Evolutionary conservation across 2,329 filamentous ascomycete genomes (phyloP).

Genomic region (Xylaria sp.): DNA sequence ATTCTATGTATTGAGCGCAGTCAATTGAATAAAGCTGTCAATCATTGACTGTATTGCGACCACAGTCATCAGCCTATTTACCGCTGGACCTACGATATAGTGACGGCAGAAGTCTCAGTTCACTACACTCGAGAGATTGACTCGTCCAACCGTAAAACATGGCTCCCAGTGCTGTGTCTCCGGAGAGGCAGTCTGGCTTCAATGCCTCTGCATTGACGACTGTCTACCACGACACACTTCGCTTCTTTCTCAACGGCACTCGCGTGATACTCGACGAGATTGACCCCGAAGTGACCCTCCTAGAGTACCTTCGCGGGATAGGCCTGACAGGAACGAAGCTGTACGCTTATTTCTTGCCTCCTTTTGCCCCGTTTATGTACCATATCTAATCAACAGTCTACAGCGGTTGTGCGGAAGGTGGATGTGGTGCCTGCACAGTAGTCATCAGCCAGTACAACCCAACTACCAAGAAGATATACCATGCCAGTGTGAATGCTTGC

Average conservation of each 20-base stretch:
- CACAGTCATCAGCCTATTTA: not conserved
- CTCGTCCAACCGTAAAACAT: slow-evolving; percentile 50
- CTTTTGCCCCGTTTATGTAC: not conserved
- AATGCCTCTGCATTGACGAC: slow-evolving; percentile 70
- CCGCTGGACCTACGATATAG: not conserved
- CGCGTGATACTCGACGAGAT: slow-evolving; percentile 85
- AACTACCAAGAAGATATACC: slow-evolving; percentile 91
- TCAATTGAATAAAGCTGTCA: not conserved
- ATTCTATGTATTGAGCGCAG: not conserved
- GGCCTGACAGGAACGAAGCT: slow-evolving; percentile 96
- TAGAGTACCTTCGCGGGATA: slow-evolving; percentile 93
- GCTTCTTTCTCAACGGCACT: slow-evolving; percentile 95
- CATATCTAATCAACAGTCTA: slow-evolving; percentile 18
- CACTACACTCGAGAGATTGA: not conserved
- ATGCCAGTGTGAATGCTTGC: slow-evolving; percentile 96
- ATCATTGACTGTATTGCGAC: not conserved
- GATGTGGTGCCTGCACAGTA: slow-evolving; percentile 95
- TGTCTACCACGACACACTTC: slow-evolving; percentile 84
- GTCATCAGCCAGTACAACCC: slow-evolving; percentile 95
- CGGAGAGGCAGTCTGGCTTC: slow-evolving; percentile 54
- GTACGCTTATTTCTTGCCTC: slow-evolving; percentile 46
- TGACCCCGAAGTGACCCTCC: slow-evolving; percentile 89
- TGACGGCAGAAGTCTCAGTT: too few species aligned
- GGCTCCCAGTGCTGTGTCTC: slow-evolving; percentile 67
- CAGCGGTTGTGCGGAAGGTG: slow-evolving; percentile 91